Evolutionary conservation across 805 yeast genomes (phyloP).

Genomic region (Metschnikowia cerradonensis): DNA sequence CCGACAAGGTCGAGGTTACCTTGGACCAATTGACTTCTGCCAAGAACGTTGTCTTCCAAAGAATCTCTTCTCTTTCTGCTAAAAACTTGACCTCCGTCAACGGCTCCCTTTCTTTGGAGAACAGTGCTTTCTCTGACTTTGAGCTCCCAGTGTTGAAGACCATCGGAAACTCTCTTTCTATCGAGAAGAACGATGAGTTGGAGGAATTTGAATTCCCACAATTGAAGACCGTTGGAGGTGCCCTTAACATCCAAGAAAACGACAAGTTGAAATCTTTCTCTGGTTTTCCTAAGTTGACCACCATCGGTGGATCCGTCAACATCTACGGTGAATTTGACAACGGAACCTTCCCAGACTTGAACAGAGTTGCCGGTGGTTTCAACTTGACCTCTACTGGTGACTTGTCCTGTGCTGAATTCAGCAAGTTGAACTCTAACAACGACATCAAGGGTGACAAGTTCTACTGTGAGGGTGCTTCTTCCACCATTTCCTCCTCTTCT

Average conservation of each 20-base stretch:
- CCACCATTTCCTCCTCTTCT: slow-evolving; percentile 42
- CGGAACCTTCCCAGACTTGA: slow-evolving; percentile 70
- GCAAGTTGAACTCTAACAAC: slow-evolving; percentile 68
- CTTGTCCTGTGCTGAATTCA: slow-evolving; percentile 77
- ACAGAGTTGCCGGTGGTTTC: slow-evolving; percentile 90
- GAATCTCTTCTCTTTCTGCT: slow-evolving; percentile 69
- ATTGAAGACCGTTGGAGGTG: slow-evolving; percentile 83
- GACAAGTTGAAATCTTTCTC: slow-evolving; percentile 57
- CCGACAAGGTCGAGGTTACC: slow-evolving; percentile 64
- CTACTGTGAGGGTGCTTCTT: slow-evolving; percentile 50
- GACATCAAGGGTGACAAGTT: slow-evolving; percentile 88
- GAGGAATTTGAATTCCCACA: slow-evolving; percentile 62
- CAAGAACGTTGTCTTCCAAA: slow-evolving; percentile 81
- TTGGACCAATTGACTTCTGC: slow-evolving; percentile 78
- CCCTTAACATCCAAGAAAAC: slow-evolving; percentile 87
- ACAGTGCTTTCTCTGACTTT: slow-evolving; percentile 59
- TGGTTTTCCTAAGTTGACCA: slow-evolving; percentile 69
- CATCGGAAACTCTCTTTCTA: slow-evolving; percentile 78
- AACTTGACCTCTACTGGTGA: slow-evolving; percentile 70
- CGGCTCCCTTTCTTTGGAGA: slow-evolving; percentile 76
- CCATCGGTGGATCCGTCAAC: slow-evolving; percentile 85
- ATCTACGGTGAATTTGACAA: slow-evolving; percentile 76
- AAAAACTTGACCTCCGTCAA: slow-evolving; percentile 66
- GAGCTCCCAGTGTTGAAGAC: slow-evolving; percentile 50
- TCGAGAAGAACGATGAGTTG: slow-evolving; percentile 71